Conservation (phyloP, 2,329 filamentous ascomycete species). For the Colletotrichum paranaense region DNA sequence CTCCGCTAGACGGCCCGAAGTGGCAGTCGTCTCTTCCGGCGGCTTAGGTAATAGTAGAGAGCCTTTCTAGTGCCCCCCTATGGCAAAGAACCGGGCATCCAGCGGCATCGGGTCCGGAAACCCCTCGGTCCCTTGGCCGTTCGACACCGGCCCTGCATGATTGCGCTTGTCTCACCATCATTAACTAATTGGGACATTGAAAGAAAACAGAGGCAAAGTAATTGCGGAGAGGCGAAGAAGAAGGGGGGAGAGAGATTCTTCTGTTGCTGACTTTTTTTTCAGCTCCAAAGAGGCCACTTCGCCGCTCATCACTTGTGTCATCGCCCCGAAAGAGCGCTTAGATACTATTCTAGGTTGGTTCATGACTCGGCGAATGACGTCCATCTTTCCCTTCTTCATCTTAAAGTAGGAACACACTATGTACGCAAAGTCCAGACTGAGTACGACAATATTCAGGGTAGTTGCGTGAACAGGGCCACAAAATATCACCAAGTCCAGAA, state of each 20-base stretch:
- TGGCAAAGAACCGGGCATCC: constrained; percentile 9
- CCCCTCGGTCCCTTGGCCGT: constrained; percentile 11
- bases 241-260: not conserved
- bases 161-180: constrained; percentile 17
- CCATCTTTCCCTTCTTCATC: constrained; percentile 12
- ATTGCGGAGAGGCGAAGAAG: not conserved
- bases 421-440: too few species aligned
- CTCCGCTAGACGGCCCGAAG: constrained; percentile 28
- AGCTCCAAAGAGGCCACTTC: not conserved
- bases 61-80: not conserved
- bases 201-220: not conserved
- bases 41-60: constrained; percentile 4
- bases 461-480: not conserved
- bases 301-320: not conserved
- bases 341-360: not conserved
- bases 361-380: constrained; percentile 27
- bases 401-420: not conserved
- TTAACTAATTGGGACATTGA: not conserved
- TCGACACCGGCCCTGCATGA: constrained; percentile 13
- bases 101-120: constrained; percentile 21
- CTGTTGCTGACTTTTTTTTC: not conserved
- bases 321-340: not conserved
- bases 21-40: not conserved
- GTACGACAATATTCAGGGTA: not conserved
- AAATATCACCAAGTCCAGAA: not conserved